These are phyloP conservation scores for Flaveria sonorensis DNA, from an alignment of 129 eudicot genomes.

Conservation along the genomic window DNA sequence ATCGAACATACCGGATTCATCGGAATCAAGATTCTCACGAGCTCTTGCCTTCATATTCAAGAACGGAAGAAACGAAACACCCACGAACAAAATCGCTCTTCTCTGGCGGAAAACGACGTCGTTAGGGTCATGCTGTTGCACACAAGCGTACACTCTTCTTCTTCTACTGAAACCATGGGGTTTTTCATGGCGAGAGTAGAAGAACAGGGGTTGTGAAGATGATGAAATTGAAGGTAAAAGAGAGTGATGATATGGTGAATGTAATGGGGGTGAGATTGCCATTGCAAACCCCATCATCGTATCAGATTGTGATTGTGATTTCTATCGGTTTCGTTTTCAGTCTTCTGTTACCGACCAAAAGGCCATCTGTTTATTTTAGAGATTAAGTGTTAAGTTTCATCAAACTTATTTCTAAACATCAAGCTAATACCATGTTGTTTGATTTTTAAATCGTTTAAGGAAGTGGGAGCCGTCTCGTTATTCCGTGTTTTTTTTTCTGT, in stretches of 20 bases:
- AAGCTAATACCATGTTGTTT: no score
- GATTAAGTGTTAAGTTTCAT: no score
- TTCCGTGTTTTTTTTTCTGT: no score
- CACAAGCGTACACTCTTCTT: slow-evolving; percentile 42
- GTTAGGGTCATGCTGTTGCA: slow-evolving; percentile 37
- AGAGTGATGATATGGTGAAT: slow-evolving; percentile 16
- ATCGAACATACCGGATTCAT: slow-evolving; percentile 40
- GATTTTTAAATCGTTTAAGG: no score
- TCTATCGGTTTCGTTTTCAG: not conserved
- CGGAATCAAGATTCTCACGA: slow-evolving; percentile 38
- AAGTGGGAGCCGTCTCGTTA: no score
- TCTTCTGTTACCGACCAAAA: no score
- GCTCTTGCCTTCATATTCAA: slow-evolving; percentile 52
- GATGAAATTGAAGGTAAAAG: slow-evolving; percentile 35
- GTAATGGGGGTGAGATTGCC: slow-evolving; percentile 42
- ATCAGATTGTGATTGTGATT: slow-evolving; percentile 2
- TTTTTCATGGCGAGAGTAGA: slow-evolving; percentile 38
- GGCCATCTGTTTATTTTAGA: no score
- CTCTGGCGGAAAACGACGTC: slow-evolving; percentile 43
- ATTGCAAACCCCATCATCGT: slow-evolving; percentile 43
- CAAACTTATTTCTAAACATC: no score
- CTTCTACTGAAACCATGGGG: slow-evolving; percentile 31
- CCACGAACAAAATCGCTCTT: slow-evolving; percentile 61
- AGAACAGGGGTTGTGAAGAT: slow-evolving; percentile 36
- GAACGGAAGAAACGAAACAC: slow-evolving; percentile 66